These are phyloP conservation scores for Fomitopsis schrenkii DNA, from an alignment of 1,284 basidiomycete genomes.

Conservation along the genomic window DNA sequence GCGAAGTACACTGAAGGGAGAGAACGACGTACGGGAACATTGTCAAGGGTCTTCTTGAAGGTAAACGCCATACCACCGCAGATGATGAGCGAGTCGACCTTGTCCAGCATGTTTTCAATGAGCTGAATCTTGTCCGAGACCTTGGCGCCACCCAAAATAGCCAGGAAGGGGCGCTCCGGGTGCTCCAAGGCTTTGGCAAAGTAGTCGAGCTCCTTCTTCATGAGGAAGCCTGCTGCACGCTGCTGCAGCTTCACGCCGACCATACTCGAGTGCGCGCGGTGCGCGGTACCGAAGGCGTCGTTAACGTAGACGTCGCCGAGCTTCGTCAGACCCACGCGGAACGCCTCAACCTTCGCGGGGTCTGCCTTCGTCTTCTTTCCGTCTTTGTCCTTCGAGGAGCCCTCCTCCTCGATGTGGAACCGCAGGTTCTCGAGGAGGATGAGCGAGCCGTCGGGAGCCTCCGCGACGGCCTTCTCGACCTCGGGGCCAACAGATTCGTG, in stretches of 20 bases:
- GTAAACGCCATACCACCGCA: constrained; percentile 99
- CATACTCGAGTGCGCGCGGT: constrained; percentile 98
- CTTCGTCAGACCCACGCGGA: constrained; percentile 84
- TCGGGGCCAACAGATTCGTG: constrained; percentile 85
- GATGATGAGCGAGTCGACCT: constrained; percentile 96
- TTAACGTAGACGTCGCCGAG: constrained; percentile 98
- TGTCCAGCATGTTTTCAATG: constrained; percentile 99
- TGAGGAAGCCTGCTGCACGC: constrained; percentile 92
- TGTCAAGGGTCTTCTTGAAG: constrained; percentile 94
- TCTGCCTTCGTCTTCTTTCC: constrained; percentile 94
- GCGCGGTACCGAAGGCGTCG: constrained; percentile 98
- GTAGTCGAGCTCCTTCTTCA: constrained; percentile 99
- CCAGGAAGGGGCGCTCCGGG: constrained; percentile 95
- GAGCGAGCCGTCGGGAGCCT: constrained; percentile 73
- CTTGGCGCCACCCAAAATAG: constrained; percentile 98
- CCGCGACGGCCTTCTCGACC: constrained; percentile 75
- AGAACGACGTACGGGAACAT: constrained; percentile 51
- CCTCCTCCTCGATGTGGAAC: constrained; percentile 99
- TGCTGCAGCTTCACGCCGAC: constrained; percentile 94
- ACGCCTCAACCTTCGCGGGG: constrained; percentile 75
- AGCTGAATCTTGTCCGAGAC: constrained; percentile 99
- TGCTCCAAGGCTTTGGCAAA: constrained; percentile 97
- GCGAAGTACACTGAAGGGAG: neutral
- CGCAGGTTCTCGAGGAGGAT: constrained; percentile 97
- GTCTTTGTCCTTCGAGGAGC: constrained; percentile 88